phyloP scores from a whole-genome alignment of 805 yeast species.

The Pichia ethanolica region DNA sequence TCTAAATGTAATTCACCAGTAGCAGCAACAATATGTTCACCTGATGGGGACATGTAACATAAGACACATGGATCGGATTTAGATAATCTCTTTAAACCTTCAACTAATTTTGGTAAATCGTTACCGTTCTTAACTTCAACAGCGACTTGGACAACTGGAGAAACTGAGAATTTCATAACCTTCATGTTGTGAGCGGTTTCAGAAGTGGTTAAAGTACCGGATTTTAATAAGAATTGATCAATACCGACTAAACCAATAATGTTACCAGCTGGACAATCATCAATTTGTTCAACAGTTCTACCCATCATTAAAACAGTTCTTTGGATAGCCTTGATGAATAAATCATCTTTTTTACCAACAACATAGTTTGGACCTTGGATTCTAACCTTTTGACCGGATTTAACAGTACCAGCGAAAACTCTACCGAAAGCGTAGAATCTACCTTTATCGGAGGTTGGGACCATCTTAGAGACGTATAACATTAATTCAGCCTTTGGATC shows the following conservation, averaged over 20 bases:
- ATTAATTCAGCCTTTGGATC: slow-evolving; percentile 97
- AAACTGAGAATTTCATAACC: slow-evolving; percentile 99
- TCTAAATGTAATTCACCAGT: slow-evolving; percentile 99
- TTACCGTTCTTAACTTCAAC: slow-evolving; percentile 99
- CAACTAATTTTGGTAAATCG: slow-evolving; percentile 98
- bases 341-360: slow-evolving; percentile 97
- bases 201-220: slow-evolving; percentile 97
- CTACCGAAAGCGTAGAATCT: slow-evolving; percentile 99
- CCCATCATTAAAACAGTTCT: slow-evolving; percentile 99
- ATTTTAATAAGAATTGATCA: slow-evolving; percentile 98
- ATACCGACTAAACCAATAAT: slow-evolving; percentile 99
- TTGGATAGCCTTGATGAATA: slow-evolving; percentile 95
- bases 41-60: slow-evolving; percentile 79
- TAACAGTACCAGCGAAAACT: slow-evolving; percentile 99
- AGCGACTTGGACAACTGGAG: slow-evolving; percentile 99
- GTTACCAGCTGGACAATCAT: slow-evolving; percentile 99
- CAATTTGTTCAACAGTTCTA: slow-evolving; percentile 94
- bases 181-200: slow-evolving; percentile 98
- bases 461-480: slow-evolving; percentile 99
- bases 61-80: slow-evolving; percentile 99
- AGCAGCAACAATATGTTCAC: slow-evolving; percentile 99
- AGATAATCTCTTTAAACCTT: slow-evolving; percentile 99
- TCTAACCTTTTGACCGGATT: slow-evolving; percentile 98
- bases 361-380: slow-evolving; percentile 99
- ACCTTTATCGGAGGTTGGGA: slow-evolving; percentile 99